A percentile compares a stretch with the other conserved stretches of the same genome.
Conservation (phyloP, 306 rosid genomes). For the Glycine latifolia region DNA sequence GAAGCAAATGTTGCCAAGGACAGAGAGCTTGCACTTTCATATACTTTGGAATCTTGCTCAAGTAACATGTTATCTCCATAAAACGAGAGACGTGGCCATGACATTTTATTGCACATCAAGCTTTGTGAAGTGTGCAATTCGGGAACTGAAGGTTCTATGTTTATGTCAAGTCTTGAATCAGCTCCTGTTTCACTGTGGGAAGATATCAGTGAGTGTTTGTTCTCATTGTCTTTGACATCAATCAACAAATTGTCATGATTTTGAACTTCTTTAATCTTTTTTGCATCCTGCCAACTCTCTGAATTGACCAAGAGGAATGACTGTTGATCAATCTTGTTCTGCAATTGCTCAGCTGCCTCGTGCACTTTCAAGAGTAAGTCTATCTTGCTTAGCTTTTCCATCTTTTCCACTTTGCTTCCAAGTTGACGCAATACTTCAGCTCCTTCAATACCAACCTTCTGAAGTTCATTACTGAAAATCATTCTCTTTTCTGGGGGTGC, state of each 20-base stretch:
- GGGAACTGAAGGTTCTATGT: conserved; percentile 42
- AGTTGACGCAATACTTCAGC: conserved; percentile 63
- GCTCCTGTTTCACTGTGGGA: conserved; percentile 55
- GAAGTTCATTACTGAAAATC: too few species aligned
- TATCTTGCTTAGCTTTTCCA: conserved; percentile 57
- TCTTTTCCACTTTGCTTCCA: conserved; percentile 67
- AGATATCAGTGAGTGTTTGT: conserved; percentile 46
- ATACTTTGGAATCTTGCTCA: conserved; percentile 57
- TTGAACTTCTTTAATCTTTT: conserved; percentile 46
- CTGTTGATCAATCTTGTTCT: conserved; percentile 62
- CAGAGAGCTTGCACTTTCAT: conserved; percentile 73
- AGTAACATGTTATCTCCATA: conserved; percentile 22
- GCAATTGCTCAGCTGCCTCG: conserved; percentile 66
- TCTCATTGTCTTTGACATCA: conserved; percentile 40
- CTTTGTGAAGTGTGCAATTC: conserved; percentile 59
- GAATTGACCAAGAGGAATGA: conserved; percentile 67
- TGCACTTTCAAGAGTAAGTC: conserved; percentile 62
- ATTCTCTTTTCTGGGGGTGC: too few species aligned
- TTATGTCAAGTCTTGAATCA: conserved; percentile 40
- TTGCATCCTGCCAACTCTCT: conserved; percentile 54
- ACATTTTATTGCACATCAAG: conserved; percentile 23
- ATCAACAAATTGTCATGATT: conserved; percentile 1
- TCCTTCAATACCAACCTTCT: conserved; percentile 44
- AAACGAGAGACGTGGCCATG: conserved; percentile 63
- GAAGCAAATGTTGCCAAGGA: conserved; percentile 74